These are phyloP conservation scores for Thyridium curvatum DNA, from an alignment of 2,329 filamentous ascomycete species.

Conservation along the genomic window DNA sequence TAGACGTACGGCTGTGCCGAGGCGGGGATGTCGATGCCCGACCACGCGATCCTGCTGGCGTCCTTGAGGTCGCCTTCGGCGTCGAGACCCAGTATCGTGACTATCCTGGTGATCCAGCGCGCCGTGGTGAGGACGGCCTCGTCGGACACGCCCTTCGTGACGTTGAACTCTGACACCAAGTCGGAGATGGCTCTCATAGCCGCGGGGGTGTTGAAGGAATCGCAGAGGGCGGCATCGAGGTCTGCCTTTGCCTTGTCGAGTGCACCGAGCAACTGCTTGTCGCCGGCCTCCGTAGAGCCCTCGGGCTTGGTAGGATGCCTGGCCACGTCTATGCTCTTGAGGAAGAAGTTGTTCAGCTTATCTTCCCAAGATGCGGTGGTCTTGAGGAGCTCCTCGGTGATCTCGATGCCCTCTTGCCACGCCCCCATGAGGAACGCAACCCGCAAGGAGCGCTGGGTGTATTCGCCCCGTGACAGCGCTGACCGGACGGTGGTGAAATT, in stretches of 20 bases:
- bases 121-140: slow-evolving; percentile 53
- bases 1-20: slow-evolving; percentile 50
- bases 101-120: slow-evolving; percentile 75
- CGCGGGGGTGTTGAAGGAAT: slow-evolving; percentile 81
- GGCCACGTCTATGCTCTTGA: slow-evolving; percentile 6
- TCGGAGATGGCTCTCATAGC: slow-evolving; percentile 75
- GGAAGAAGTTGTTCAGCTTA: slow-evolving; percentile 44
- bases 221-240: slow-evolving; percentile 55
- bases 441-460: slow-evolving; percentile 73
- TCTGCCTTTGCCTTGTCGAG: slow-evolving; percentile 37
- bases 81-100: slow-evolving; percentile 80
- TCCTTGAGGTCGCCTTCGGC: slow-evolving; percentile 34
- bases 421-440: slow-evolving; percentile 82
- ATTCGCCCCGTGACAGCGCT: slow-evolving; percentile 56
- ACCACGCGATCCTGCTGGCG: background rate
- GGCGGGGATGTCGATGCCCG: slow-evolving; percentile 38
- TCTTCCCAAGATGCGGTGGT: slow-evolving; percentile 75
- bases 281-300: slow-evolving; percentile 8
- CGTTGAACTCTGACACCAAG: slow-evolving; percentile 73
- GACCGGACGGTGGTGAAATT: slow-evolving; percentile 93
- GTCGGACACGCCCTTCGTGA: slow-evolving; percentile 40
- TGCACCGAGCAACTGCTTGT: slow-evolving; percentile 28
- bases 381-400: slow-evolving; percentile 74
- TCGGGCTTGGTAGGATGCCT: slow-evolving; percentile 4
- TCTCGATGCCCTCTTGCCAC: slow-evolving; percentile 90